These are phyloP conservation scores for Phialemonium atrogriseum DNA, from an alignment of 2,329 filamentous ascomycete genomes.

Conservation along the genomic window DNA sequence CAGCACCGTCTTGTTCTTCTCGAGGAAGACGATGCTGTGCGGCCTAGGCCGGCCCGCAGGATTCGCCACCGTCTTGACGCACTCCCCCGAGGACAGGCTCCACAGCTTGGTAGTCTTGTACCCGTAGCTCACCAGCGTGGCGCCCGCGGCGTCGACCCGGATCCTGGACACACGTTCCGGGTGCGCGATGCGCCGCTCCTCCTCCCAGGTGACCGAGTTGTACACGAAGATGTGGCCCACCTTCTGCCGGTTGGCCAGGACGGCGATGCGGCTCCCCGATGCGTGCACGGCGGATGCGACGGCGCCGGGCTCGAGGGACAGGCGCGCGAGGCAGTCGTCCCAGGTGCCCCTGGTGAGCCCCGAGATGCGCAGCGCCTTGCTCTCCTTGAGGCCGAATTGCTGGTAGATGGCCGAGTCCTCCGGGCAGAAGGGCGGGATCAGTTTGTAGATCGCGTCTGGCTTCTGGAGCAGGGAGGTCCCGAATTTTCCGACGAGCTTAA, in stretches of 20 bases:
- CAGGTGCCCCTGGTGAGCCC: conserved; percentile 11
- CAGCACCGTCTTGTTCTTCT: conserved; percentile 12
- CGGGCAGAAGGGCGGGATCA: conserved; percentile 30
- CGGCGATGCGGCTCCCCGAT: conserved; percentile 8
- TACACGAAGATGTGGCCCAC: conserved; percentile 11
- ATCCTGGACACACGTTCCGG: conserved; percentile 14
- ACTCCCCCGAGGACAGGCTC: conserved; percentile 16
- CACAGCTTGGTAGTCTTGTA: conserved; percentile 18
- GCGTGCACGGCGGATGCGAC: conserved; percentile 8
- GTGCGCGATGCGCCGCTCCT: conserved; percentile 6
- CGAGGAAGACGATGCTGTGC: conserved; percentile 14
- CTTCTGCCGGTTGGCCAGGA: conserved; percentile 8
- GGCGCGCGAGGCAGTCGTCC: conserved; percentile 18
- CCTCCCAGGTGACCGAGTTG: conserved; percentile 13
- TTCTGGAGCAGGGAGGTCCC: conserved; percentile 14
- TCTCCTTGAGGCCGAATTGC: conserved; percentile 18
- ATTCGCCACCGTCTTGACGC: conserved; percentile 11
- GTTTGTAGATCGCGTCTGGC: conserved; percentile 26
- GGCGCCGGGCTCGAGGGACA: conserved; percentile 8
- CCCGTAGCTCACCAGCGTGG: conserved; percentile 19
- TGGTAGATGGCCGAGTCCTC: conserved; percentile 22
- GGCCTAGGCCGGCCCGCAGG: conserved; percentile 14
- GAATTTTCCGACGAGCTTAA: conserved; percentile 27
- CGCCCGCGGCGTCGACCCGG: conserved; percentile 12
- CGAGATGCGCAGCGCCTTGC: conserved; percentile 7